Evolutionary conservation across 805 yeast species (phyloP).

Genomic region (Torulaspora franciscae): DNA sequence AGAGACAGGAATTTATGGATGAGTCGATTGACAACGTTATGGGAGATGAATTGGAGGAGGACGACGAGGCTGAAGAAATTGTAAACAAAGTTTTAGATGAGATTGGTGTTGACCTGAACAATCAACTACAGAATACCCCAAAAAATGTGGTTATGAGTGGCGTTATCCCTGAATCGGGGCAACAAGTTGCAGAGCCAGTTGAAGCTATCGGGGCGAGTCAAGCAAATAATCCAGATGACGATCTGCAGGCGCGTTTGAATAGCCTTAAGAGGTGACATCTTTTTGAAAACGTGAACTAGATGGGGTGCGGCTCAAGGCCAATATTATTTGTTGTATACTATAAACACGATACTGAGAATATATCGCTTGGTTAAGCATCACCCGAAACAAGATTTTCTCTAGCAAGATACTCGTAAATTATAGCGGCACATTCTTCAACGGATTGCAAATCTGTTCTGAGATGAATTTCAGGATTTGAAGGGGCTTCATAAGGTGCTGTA

Average conservation of each 20-base stretch:
- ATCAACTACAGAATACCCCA: conserved; percentile 46
- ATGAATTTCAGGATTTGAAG: conserved; percentile 77
- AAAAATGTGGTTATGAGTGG: conserved; percentile 28
- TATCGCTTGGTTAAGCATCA: conserved; percentile 4
- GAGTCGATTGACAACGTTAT: conserved; percentile 96
- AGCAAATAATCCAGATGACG: conserved; percentile 57
- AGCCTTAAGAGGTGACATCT: conserved; percentile 55
- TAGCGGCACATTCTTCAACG: conserved; percentile 76
- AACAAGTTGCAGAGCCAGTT: conserved; percentile 51
- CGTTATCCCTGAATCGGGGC: conserved; percentile 24
- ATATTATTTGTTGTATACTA: conserved; percentile 1
- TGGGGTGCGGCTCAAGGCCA: not conserved
- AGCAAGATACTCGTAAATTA: conserved; percentile 62
- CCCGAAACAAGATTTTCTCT: conserved; percentile 39
- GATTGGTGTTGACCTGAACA: conserved; percentile 79
- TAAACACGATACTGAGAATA: not conserved
- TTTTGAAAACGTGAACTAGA: too few relatives aligned
- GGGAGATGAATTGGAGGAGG: conserved; percentile 86
- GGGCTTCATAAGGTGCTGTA: conserved; percentile 94
- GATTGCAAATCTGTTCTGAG: conserved; percentile 64
- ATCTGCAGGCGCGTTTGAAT: conserved; percentile 81
- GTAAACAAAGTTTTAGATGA: conserved; percentile 91
- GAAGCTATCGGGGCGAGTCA: conserved; percentile 36
- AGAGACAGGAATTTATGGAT: conserved; percentile 97
- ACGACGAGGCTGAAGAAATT: conserved; percentile 85